Conservation (phyloP, 164 flowering plant genomes). For the Chloranthus sessilifolius region DNA sequence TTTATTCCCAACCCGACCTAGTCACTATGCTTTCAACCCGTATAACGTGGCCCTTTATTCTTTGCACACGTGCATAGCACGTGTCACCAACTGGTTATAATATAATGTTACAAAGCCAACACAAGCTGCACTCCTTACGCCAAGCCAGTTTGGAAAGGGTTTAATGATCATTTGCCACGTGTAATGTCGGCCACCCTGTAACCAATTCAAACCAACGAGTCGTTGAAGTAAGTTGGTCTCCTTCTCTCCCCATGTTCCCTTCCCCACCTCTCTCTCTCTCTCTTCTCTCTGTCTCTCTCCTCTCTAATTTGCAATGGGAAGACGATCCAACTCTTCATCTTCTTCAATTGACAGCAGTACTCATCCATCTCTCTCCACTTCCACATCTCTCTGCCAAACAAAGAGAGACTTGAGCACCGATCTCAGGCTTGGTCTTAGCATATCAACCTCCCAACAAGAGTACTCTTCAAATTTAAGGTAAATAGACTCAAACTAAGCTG, state of each 20-base stretch:
- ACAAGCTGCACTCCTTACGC: too few species aligned
- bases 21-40: too few species aligned
- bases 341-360: constrained; percentile 27
- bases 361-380: constrained; percentile 16
- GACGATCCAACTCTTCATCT: constrained; percentile 13
- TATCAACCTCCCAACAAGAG: constrained; percentile 19
- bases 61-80: too few species aligned
- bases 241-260: not conserved
- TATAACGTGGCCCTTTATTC: too few species aligned
- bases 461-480: constrained; percentile 14
- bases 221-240: constrained; percentile 8
- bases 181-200: constrained; percentile 26
- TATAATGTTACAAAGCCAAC: too few species aligned
- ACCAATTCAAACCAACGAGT: constrained; percentile 22
- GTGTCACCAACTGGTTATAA: too few species aligned
- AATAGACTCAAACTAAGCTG: too few species aligned
- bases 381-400: constrained; percentile 12
- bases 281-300: too few species aligned
- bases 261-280: too few species aligned
- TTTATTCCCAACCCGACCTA: too few species aligned
- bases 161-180: constrained; percentile 17
- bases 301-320: constrained; percentile 11
- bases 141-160: constrained; percentile 5
- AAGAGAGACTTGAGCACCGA: constrained; percentile 37
- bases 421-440: constrained; percentile 51